A percentile compares a stretch with the other conserved stretches of the same genome.
Conservation (phyloP, 129 eudicot genomes). For the Lonicera japonica region DNA sequence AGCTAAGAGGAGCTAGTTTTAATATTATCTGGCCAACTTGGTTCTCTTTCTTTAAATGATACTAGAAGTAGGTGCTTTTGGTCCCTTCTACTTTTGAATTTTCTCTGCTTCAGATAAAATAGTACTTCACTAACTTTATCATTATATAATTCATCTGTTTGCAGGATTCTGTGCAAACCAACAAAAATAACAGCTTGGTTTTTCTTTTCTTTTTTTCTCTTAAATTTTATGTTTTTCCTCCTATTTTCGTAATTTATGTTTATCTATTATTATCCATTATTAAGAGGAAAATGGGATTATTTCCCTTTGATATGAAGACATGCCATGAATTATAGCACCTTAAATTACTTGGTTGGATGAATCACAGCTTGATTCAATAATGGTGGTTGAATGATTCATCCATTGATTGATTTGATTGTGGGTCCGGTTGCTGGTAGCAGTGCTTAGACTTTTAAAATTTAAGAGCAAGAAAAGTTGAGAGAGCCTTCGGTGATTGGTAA, state of each 20-base stretch:
- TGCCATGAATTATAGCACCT: slow-evolving; percentile 15
- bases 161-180: slow-evolving; percentile 24
- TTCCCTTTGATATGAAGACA: neutral
- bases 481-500: slow-evolving; percentile 18
- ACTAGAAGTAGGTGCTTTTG: slow-evolving; percentile 1
- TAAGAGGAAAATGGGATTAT: slow-evolving; percentile 2
- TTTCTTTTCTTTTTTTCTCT: slow-evolving; percentile 9
- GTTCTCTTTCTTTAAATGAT: neutral
- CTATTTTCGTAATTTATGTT: slow-evolving; percentile 5
- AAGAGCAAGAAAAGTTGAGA: slow-evolving; percentile 10
- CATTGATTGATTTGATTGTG: slow-evolving; percentile 7
- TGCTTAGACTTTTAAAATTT: slow-evolving; percentile 16
- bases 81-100: neutral
- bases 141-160: slow-evolving; percentile 12
- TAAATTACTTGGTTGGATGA: neutral
- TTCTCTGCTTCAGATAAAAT: neutral
- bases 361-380: neutral
- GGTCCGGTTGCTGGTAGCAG: slow-evolving; percentile 29
- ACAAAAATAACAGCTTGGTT: slow-evolving; percentile 26
- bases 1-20: slow-evolving; percentile 40
- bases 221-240: neutral
- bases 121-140: slow-evolving; percentile 20
- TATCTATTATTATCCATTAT: neutral
- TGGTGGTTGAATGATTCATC: neutral
- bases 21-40: slow-evolving; percentile 1